phyloP scores from a whole-genome alignment of 768 basidiomycete species.

The Tephrocybe rancida region DNA sequence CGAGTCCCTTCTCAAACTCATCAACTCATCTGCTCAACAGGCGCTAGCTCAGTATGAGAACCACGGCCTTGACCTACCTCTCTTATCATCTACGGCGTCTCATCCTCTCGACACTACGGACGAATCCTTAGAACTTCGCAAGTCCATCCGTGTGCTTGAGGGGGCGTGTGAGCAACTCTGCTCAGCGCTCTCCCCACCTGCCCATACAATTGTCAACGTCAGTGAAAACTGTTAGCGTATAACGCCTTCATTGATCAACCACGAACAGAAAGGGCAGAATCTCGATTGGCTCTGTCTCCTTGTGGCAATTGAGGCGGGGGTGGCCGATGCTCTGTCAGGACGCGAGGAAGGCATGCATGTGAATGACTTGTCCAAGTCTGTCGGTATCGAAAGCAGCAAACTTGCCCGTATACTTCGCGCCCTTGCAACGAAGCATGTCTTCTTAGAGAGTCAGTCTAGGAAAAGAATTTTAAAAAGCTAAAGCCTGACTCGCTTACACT shows the following conservation, averaged over 20 bases:
- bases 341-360: constrained; percentile 31
- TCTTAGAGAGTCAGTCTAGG: constrained; percentile 33
- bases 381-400: constrained; percentile 27
- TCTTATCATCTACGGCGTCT: background rate
- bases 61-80: background rate
- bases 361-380: background rate
- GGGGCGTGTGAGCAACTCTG: constrained; percentile 31
- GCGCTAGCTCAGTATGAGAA: constrained; percentile 9
- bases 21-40: constrained; percentile 3
- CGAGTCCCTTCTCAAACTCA: constrained; percentile 15
- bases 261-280: constrained; percentile 2
- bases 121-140: constrained; percentile 15
- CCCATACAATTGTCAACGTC: constrained; percentile 27
- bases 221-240: constrained; percentile 1
- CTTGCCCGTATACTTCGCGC: constrained; percentile 32
- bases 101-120: constrained; percentile 1
- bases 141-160: constrained; percentile 26
- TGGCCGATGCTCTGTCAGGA: constrained; percentile 29
- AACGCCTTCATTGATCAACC: background rate
- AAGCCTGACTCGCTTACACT: background rate
- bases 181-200: constrained; percentile 23
- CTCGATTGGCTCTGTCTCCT: constrained; percentile 24
- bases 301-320: constrained; percentile 18
- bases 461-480: background rate
- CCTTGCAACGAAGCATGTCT: constrained; percentile 32